phyloP scores from a whole-genome alignment of 140 eudicot species.

The Cichorium intybus region DNA sequence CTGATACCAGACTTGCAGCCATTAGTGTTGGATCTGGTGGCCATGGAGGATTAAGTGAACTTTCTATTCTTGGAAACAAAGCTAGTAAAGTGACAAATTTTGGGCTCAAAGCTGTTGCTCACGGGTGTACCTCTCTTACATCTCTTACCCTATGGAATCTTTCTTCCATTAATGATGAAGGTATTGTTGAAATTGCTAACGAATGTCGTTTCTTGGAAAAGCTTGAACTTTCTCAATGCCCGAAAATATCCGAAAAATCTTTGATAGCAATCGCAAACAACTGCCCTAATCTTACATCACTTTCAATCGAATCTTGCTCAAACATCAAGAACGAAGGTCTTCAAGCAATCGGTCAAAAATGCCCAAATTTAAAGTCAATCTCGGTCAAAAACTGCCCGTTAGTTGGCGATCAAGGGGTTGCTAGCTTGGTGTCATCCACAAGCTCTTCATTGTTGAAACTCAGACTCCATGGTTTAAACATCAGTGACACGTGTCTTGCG shows the following conservation, averaged over 20 bases:
- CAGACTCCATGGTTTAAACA: slow-evolving; percentile 41
- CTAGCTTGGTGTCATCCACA: slow-evolving; percentile 53
- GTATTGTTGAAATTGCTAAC: slow-evolving; percentile 56
- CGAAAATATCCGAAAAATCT: slow-evolving; percentile 46
- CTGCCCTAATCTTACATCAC: slow-evolving; percentile 50
- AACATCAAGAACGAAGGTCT: slow-evolving; percentile 53
- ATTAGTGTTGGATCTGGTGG: slow-evolving; percentile 57
- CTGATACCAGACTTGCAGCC: slow-evolving; percentile 81
- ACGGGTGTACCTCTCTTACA: slow-evolving; percentile 60
- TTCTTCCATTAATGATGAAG: slow-evolving; percentile 51
- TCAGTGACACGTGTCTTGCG: slow-evolving; percentile 64
- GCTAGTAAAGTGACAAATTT: slow-evolving; percentile 46
- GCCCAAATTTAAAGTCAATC: slow-evolving; percentile 52
- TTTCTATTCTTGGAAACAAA: slow-evolving; percentile 44
- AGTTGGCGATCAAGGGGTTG: slow-evolving; percentile 66
- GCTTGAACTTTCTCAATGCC: slow-evolving; percentile 60
- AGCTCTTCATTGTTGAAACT: slow-evolving; percentile 35
- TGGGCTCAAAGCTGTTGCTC: slow-evolving; percentile 67
- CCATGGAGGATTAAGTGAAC: slow-evolving; percentile 71
- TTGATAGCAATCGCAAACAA: slow-evolving; percentile 54
- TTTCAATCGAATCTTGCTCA: slow-evolving; percentile 54
- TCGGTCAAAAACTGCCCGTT: slow-evolving; percentile 55
- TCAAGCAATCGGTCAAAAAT: slow-evolving; percentile 51
- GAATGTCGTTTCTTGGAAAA: slow-evolving; percentile 57
- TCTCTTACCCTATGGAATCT: slow-evolving; percentile 57